Evolutionary conservation across 2,329 filamentous ascomycete species (phyloP).

Genomic region (Penicillium nordicum): DNA sequence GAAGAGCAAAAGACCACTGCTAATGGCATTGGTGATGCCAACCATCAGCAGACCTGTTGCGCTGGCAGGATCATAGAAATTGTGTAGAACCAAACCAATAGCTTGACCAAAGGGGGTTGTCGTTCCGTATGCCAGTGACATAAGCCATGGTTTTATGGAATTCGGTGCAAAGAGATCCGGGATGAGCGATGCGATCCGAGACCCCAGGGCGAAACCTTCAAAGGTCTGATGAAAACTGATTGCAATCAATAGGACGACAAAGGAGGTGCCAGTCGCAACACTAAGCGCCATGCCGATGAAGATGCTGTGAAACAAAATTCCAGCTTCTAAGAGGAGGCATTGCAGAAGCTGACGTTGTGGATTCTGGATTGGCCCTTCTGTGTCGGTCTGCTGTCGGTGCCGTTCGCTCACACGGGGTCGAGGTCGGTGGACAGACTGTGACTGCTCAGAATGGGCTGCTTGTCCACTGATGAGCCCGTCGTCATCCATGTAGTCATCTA

Average conservation of each 20-base stretch:
- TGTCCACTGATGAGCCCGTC: conserved; percentile 14
- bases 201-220: conserved; percentile 80
- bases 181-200: conserved; percentile 76
- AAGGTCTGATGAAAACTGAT: conserved; percentile 86
- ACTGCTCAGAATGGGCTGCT: conserved; percentile 8
- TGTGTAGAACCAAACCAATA: conserved; percentile 73
- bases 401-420: conserved; percentile 10
- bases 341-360: conserved; percentile 68
- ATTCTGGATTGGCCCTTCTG: conserved; percentile 48
- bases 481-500: conserved; percentile 31
- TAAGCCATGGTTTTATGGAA: conserved; percentile 71
- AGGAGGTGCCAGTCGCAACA: conserved; percentile 74
- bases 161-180: conserved; percentile 61
- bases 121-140: conserved; percentile 61
- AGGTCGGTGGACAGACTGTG: conserved; percentile 12
- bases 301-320: conserved; percentile 79
- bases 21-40: conserved; percentile 83
- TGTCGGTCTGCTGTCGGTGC: conserved; percentile 26
- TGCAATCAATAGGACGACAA: conserved; percentile 74
- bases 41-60: conserved; percentile 75
- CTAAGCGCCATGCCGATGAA: conserved; percentile 87
- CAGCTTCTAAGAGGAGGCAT: conserved; percentile 75
- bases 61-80: conserved; percentile 74
- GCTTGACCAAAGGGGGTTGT: conserved; percentile 82
- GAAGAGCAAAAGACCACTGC: conserved; percentile 74